Evolutionary conservation across 1,139 yeast species (phyloP).

Genomic region (Pichia sp.): DNA sequence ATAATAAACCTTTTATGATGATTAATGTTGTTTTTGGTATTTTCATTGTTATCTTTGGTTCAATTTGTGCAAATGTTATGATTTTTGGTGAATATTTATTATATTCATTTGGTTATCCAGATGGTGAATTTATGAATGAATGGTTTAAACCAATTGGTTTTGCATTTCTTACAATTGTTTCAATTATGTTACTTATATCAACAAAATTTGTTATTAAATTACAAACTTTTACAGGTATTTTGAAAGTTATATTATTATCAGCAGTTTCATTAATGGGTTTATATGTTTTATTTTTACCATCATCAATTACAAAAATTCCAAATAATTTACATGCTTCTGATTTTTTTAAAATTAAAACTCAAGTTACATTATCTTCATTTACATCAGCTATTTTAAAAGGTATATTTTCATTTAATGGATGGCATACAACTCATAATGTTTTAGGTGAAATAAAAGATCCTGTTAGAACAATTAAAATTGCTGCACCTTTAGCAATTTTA

Average conservation of each 20-base stretch:
- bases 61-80: conserved; percentile 57
- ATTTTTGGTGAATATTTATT: conserved; percentile 66
- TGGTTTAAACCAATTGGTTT: conserved; percentile 39
- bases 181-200: conserved; percentile 43
- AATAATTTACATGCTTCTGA: conserved; percentile 26
- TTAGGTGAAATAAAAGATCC: conserved; percentile 56
- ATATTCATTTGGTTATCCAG: conserved; percentile 28
- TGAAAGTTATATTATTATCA: conserved; percentile 42
- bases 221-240: conserved; percentile 46
- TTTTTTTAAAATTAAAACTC: conserved; percentile 29
- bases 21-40: conserved; percentile 54
- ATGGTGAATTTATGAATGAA: conserved; percentile 22
- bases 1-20: conserved; percentile 51
- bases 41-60: conserved; percentile 56
- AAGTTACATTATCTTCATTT: conserved; percentile 38
- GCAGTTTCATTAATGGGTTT: conserved; percentile 44
- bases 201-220: conserved; percentile 43
- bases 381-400: conserved; percentile 50
- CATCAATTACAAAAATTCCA: conserved; percentile 28
- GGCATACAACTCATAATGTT: conserved; percentile 56
- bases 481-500: conserved; percentile 48
- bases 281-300: conserved; percentile 44
- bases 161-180: conserved; percentile 36
- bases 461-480: conserved; percentile 43
- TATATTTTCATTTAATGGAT: conserved; percentile 51